A percentile compares a stretch with the other conserved stretches of the same genome.
These are phyloP conservation scores for Atkinsonella texensis DNA, from an alignment of 2,329 filamentous ascomycete genomes.

Conservation along the genomic window DNA sequence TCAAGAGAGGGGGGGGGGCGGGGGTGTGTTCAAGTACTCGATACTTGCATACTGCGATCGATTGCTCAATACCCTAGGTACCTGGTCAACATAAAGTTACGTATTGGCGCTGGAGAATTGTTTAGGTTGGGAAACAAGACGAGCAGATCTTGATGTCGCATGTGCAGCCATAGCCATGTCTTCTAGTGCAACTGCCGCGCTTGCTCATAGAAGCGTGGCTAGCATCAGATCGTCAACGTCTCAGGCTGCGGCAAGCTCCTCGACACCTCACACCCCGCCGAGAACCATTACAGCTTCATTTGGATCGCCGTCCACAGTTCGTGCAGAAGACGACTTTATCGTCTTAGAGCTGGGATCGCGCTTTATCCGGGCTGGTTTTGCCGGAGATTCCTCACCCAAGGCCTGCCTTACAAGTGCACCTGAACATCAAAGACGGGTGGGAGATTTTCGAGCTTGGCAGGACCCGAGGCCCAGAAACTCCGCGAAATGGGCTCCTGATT, in stretches of 20 bases:
- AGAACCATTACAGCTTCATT: conserved; percentile 42
- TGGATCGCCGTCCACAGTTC: conserved; percentile 47
- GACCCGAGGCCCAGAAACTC: conserved; percentile 33
- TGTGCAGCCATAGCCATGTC: conserved; percentile 31
- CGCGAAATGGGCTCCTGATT: conserved; percentile 47
- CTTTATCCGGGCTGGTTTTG: conserved; percentile 71
- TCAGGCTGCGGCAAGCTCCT: conserved; percentile 20
- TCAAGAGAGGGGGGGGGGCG: not conserved
- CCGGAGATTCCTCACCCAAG: conserved; percentile 71
- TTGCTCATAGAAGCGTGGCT: conserved; percentile 46
- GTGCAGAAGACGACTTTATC: conserved; percentile 72
- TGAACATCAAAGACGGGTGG: conserved; percentile 62
- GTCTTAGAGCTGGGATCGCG: conserved; percentile 76
- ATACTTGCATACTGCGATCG: not conserved
- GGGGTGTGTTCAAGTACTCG: not conserved
- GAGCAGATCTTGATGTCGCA: not conserved
- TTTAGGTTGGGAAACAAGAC: not conserved
- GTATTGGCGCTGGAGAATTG: no score
- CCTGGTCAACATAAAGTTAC: not conserved
- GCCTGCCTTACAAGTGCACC: conserved; percentile 58
- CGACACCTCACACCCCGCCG: conserved; percentile 50
- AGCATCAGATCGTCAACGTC: conserved; percentile 38
- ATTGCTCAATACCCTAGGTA: not conserved
- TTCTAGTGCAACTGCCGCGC: conserved; percentile 28
- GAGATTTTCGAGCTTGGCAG: conserved; percentile 68